phyloP scores from a whole-genome alignment of 345 rosid species.

The Aquilaria sinensis region DNA sequence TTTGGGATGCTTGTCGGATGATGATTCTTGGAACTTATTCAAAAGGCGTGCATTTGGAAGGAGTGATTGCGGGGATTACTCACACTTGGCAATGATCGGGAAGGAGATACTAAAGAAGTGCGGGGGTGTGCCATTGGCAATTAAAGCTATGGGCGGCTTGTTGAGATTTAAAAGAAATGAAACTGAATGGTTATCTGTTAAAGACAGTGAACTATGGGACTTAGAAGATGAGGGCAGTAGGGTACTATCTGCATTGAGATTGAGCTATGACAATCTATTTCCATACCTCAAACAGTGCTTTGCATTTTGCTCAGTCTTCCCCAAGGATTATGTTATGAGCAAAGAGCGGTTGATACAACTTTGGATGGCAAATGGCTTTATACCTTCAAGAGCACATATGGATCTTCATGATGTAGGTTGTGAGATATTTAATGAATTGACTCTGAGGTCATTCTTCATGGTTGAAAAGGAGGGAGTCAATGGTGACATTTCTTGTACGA shows the following conservation, averaged over 20 bases:
- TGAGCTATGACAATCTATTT: constrained; percentile 11
- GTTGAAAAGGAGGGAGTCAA: not conserved
- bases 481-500: constrained; percentile 4
- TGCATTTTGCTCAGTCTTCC: constrained; percentile 19
- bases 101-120: constrained; percentile 15
- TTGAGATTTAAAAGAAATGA: constrained; percentile 19
- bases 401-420: constrained; percentile 11
- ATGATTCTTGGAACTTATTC: constrained; percentile 9
- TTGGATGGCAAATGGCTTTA: constrained; percentile 20
- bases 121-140: constrained; percentile 12
- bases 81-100: not conserved
- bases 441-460: constrained; percentile 15
- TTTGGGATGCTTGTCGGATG: constrained; percentile 5
- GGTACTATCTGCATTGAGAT: constrained; percentile 3
- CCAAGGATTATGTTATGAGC: constrained; percentile 3
- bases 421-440: constrained; percentile 13
- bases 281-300: constrained; percentile 12
- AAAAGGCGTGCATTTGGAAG: constrained; percentile 11
- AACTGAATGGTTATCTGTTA: constrained; percentile 7
- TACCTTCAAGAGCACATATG: not conserved
- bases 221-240: not conserved
- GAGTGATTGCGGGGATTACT: not conserved
- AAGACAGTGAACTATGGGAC: constrained; percentile 25
- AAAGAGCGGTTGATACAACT: not conserved
- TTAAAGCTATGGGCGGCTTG: constrained; percentile 19